Evolutionary conservation across 257 asterid species (phyloP).

Genomic region (Nemophila menziesii): DNA sequence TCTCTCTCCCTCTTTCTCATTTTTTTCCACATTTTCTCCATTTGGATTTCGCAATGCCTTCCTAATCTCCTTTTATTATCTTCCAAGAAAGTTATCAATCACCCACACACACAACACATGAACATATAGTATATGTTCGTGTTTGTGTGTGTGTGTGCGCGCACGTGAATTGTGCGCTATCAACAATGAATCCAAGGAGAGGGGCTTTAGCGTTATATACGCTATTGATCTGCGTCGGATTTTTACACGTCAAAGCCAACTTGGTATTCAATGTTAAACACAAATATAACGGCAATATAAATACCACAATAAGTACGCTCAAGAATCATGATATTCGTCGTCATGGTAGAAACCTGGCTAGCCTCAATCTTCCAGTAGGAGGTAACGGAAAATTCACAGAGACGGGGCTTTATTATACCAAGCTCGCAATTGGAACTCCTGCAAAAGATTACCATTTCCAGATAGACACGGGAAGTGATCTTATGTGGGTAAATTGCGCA

Average conservation of each 20-base stretch:
- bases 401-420: constrained; percentile 47
- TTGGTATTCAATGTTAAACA: constrained; percentile 17
- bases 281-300: constrained; percentile 13
- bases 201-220: background rate
- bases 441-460: constrained; percentile 53
- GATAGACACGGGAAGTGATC: constrained; percentile 72
- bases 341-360: constrained; percentile 10
- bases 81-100: no score
- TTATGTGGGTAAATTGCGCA: constrained; percentile 65
- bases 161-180: background rate
- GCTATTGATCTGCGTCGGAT: background rate
- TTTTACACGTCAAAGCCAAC: constrained; percentile 6
- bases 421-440: constrained; percentile 62
- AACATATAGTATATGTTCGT: background rate
- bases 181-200: background rate
- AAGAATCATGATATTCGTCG: constrained; percentile 15
- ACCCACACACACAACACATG: background rate
- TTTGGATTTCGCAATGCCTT: no score
- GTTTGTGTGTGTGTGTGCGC: background rate
- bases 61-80: no score
- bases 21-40: background rate
- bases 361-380: constrained; percentile 13
- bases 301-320: constrained; percentile 5
- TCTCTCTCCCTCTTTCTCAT: background rate
- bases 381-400: constrained; percentile 15